Percentiles rank a stretch among this genome's conserved stretches.
These are phyloP conservation scores for Aspergillus pseudotamarii DNA, from an alignment of 2,329 filamentous ascomycete species.

Conservation along the genomic window DNA sequence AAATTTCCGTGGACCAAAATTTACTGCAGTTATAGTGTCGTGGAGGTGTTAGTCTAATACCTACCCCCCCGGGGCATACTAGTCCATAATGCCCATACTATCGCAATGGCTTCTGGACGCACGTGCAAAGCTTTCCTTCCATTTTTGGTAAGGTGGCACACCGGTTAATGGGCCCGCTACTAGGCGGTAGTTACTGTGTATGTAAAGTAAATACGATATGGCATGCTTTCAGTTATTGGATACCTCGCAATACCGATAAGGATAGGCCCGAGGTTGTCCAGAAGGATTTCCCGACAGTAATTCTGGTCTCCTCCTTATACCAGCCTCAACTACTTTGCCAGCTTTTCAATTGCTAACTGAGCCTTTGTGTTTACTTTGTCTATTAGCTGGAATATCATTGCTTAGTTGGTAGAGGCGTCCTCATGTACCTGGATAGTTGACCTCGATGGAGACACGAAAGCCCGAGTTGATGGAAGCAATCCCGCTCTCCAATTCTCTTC, in stretches of 20 bases:
- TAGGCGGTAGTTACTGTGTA: background rate
- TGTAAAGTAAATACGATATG: background rate
- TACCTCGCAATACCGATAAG: background rate
- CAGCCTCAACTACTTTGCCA: background rate
- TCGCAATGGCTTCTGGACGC: slow-evolving; percentile 1
- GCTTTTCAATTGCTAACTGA: background rate
- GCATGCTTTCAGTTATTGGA: background rate
- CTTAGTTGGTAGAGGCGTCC: background rate
- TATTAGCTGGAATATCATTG: background rate
- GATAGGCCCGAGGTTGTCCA: background rate
- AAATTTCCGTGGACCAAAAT: background rate
- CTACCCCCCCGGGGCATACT: background rate
- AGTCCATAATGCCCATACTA: background rate
- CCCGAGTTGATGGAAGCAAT: slow-evolving; percentile 7
- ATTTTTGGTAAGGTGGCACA: background rate
- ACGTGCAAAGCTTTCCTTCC: slow-evolving; percentile 11
- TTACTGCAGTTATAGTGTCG: slow-evolving; percentile 4
- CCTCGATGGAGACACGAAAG: background rate
- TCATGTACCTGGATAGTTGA: background rate
- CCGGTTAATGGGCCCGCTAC: background rate
- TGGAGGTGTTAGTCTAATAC: background rate
- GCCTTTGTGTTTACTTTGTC: background rate
- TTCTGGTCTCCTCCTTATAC: background rate
- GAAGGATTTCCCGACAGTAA: background rate
- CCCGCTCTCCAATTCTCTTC: slow-evolving; percentile 31